Percentiles rank a stretch among this genome's conserved stretches.
These are phyloP conservation scores for Chrysanthemum makinoi DNA, from an alignment of 129 eudicot species.

Conservation along the genomic window DNA sequence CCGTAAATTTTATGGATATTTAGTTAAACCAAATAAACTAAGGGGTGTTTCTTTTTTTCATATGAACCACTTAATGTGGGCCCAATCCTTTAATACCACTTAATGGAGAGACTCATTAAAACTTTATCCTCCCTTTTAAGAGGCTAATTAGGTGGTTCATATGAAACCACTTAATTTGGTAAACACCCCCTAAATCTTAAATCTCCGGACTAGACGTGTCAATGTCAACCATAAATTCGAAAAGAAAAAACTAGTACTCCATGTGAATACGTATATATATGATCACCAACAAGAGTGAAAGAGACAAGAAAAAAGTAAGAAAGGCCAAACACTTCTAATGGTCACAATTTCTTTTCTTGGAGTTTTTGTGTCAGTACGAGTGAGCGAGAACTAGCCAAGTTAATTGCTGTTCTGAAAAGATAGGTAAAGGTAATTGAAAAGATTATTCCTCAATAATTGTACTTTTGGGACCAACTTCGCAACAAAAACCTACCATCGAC, in stretches of 20 bases:
- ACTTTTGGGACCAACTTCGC: conserved; percentile 25
- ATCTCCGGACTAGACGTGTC: background rate
- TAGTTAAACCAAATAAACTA: background rate
- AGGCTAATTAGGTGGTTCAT: too few relatives aligned
- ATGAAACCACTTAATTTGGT: too few relatives aligned
- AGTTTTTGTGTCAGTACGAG: conserved; percentile 20
- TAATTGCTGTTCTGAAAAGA: background rate
- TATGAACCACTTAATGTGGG: too few relatives aligned
- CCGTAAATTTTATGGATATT: background rate
- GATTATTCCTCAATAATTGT: conserved; percentile 25
- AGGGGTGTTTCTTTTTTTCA: too few relatives aligned
- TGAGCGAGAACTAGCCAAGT: conserved; percentile 25
- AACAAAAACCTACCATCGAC: background rate
- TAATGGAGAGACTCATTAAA: too few relatives aligned
- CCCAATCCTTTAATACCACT: too few relatives aligned
- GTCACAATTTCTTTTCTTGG: conserved; percentile 12
- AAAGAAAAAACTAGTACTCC: conserved; percentile 13
- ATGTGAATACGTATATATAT: conserved; percentile 24
- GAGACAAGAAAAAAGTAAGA: conserved; percentile 27
- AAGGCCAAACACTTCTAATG: conserved; percentile 22
- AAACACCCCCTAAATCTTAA: too few relatives aligned
- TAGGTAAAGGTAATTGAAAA: background rate
- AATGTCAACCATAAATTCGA: conserved; percentile 4
- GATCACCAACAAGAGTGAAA: conserved; percentile 19
- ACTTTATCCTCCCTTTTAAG: too few relatives aligned